phyloP scores from a whole-genome alignment of 208 protist species.

The Leishmania lainsoni region DNA sequence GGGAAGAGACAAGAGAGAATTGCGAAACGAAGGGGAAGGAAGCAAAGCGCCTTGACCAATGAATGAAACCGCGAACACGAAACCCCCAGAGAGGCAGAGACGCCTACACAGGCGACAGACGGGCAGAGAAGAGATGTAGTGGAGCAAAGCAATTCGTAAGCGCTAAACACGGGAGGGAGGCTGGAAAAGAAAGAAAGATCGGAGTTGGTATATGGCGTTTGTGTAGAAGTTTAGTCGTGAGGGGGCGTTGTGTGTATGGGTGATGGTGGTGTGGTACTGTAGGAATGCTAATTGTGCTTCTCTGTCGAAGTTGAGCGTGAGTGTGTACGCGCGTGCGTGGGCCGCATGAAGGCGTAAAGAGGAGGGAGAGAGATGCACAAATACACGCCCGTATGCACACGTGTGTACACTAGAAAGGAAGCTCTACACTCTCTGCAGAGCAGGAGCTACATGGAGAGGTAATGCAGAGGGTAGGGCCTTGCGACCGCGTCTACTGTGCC shows the following conservation, averaged over 20 bases:
- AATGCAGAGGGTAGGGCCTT: not conserved
- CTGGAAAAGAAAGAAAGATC: not conserved
- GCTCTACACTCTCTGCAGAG: not conserved
- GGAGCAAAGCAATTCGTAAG: not conserved
- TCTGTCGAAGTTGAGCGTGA: not conserved
- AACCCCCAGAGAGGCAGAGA: not conserved
- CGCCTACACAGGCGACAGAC: not conserved
- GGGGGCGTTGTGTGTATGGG: not conserved
- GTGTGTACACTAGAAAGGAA: not conserved
- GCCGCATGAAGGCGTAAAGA: not conserved
- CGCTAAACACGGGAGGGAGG: not conserved
- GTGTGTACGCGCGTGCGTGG: not conserved
- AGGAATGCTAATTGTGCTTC: not conserved
- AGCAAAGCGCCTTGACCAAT: not conserved
- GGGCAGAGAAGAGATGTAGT: not conserved
- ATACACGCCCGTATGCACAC: constrained; percentile 5
- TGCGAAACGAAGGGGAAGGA: no score
- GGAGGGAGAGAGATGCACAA: not conserved
- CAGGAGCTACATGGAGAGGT: not conserved
- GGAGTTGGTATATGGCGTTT: not conserved
- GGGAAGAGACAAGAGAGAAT: no score
- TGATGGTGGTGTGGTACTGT: not conserved
- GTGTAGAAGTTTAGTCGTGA: not conserved
- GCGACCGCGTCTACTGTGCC: not conserved
- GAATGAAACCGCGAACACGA: no score